A percentile compares a stretch with the other conserved stretches of the same genome.
Evolutionary conservation across 176 grass and related monocot genomes (phyloP).

Genomic region (Musa itinerans): DNA sequence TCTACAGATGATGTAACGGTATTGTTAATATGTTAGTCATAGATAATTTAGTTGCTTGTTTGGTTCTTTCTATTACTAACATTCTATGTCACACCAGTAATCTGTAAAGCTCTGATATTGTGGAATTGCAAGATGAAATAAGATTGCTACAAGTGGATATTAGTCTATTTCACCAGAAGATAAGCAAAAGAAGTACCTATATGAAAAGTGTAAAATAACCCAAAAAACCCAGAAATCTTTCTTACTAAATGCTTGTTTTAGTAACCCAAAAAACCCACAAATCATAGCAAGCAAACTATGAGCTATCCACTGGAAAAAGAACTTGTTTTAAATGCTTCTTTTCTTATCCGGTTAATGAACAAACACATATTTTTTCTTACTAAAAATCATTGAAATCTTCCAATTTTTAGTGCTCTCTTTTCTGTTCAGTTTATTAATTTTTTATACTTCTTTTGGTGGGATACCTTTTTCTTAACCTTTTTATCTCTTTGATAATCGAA

Average conservation of each 20-base stretch:
- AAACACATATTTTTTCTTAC: neutral
- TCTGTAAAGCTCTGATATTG: neutral
- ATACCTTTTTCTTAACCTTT: neutral
- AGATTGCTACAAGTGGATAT: no score
- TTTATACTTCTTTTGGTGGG: neutral
- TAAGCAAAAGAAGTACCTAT: no score
- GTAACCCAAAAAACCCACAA: neutral
- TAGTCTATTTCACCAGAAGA: no score
- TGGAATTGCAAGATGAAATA: neutral
- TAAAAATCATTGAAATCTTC: neutral
- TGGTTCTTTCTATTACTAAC: neutral
- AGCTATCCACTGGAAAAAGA: neutral
- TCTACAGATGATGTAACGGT: constrained; percentile 42
- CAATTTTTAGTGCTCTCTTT: neutral
- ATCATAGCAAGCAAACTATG: neutral
- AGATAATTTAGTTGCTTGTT: neutral
- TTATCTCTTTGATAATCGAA: neutral
- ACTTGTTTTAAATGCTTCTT: neutral
- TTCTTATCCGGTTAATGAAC: neutral
- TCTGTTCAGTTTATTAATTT: neutral
- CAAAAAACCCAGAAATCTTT: no score
- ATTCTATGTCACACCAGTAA: neutral
- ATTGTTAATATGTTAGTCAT: neutral
- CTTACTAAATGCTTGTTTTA: neutral
- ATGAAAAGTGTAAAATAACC: no score